phyloP scores from a whole-genome alignment of 176 grass and related monocot genomes.

The Rhipidocladum racemiflorum region DNA sequence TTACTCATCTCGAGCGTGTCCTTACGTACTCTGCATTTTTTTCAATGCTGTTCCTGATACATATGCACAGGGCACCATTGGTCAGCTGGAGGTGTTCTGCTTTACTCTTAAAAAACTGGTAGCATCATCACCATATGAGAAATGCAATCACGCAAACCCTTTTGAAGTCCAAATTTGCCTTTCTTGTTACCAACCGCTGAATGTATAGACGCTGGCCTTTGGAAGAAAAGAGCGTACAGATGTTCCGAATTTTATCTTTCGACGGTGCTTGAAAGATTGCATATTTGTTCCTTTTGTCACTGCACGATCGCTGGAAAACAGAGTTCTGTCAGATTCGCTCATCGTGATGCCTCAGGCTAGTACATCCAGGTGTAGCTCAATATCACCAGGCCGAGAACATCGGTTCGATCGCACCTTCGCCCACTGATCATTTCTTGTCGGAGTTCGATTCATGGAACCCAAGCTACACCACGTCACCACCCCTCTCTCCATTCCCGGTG shows the following conservation, averaged over 20 bases:
- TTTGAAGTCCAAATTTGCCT: neutral
- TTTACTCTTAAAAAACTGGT: neutral
- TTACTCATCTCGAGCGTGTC: neutral
- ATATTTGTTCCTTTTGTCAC: conserved; percentile 5
- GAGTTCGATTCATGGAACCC: neutral
- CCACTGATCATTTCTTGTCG: neutral
- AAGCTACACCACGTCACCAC: neutral
- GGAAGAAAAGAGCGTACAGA: neutral
- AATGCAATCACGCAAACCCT: neutral
- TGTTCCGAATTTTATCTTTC: neutral
- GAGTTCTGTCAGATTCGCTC: neutral
- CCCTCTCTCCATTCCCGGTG: neutral
- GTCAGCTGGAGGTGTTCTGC: neutral
- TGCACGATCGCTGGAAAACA: neutral
- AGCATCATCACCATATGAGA: neutral
- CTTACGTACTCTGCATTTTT: neutral
- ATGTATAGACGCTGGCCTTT: neutral
- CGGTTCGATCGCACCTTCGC: neutral
- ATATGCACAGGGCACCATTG: neutral
- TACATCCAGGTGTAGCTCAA: neutral
- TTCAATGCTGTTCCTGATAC: neutral
- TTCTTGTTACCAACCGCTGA: neutral
- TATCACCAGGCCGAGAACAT: neutral
- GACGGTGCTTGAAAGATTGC: neutral
- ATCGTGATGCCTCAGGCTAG: neutral